Conservation (phyloP, 2,329 filamentous ascomycete genomes). For the Botrytis tulipae region DNA sequence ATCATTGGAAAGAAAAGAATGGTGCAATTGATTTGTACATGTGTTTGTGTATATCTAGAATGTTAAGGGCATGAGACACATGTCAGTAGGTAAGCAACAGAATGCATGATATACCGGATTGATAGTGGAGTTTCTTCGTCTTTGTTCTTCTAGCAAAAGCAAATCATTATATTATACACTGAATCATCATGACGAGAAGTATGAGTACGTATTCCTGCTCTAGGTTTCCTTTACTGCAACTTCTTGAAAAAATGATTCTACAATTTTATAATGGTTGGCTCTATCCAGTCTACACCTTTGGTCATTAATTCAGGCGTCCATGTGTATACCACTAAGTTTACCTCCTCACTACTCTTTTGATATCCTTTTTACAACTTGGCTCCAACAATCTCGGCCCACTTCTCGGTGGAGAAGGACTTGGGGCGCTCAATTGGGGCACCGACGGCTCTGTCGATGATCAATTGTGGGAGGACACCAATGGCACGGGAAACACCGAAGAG, state of each 20-base stretch:
- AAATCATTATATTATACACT: background rate
- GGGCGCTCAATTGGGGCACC: conserved; percentile 97
- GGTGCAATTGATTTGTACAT: background rate
- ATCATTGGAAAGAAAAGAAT: background rate
- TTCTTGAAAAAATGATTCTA: conserved; percentile 27
- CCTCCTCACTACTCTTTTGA: background rate
- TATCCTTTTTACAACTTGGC: conserved; percentile 72
- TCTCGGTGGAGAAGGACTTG: conserved; percentile 98
- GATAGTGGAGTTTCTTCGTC: background rate
- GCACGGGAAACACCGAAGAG: conserved; percentile 98
- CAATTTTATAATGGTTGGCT: conserved; percentile 37
- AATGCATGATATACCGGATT: background rate
- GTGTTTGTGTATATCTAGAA: no score
- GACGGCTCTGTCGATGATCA: conserved; percentile 98
- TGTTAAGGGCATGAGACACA: no score
- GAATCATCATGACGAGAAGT: conserved; percentile 4
- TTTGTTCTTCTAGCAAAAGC: background rate
- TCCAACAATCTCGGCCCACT: conserved; percentile 88
- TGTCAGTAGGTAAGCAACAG: background rate
- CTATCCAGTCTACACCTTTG: conserved; percentile 32
- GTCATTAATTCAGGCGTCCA: conserved; percentile 12
- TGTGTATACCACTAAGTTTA: conserved; percentile 25
- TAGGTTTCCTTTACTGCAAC: conserved; percentile 24
- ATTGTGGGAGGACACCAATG: conserved; percentile 96
- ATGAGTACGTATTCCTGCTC: conserved; percentile 10